These are phyloP conservation scores for Cucurbita pepo DNA, from an alignment of 306 rosid species.

Conservation along the genomic window DNA sequence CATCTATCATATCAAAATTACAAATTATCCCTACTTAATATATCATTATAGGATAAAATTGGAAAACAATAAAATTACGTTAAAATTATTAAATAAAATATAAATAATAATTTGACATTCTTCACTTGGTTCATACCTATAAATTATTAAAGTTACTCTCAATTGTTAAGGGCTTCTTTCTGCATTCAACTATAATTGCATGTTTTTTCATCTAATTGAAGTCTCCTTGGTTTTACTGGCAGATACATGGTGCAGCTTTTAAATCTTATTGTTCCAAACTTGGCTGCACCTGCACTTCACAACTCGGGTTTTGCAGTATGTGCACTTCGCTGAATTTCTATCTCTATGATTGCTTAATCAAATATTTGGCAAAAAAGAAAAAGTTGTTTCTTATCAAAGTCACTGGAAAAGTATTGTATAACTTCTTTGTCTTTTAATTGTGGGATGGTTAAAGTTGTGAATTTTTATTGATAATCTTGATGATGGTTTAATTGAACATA, in stretches of 20 bases:
- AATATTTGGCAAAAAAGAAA: neutral
- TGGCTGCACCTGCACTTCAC: conserved; percentile 96
- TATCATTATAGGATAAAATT: too few relatives aligned
- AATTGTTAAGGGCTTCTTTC: neutral
- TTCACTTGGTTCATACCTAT: too few relatives aligned
- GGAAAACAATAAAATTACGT: too few relatives aligned
- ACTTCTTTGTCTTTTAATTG: neutral
- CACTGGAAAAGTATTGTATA: neutral
- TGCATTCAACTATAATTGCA: neutral
- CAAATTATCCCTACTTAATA: too few relatives aligned
- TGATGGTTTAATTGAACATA: neutral
- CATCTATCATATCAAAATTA: too few relatives aligned
- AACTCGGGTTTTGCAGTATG: conserved; percentile 97
- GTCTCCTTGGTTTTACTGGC: conserved; percentile 19
- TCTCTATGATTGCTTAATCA: conserved; percentile 4
- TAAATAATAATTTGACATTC: too few relatives aligned
- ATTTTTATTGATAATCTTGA: neutral
- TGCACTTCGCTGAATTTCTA: neutral
- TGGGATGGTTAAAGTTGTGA: neutral
- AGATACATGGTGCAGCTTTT: conserved; percentile 96
- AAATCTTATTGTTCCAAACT: conserved; percentile 66
- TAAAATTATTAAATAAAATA: too few relatives aligned
- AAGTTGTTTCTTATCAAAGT: conserved; percentile 1
- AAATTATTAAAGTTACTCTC: neutral
- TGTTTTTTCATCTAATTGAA: conserved; percentile 9